Evolutionary conservation across 2,329 filamentous ascomycete genomes (phyloP), one percentile per base, ranked within the genome.

Genomic region (Orbilia brochopaga): DNA sequence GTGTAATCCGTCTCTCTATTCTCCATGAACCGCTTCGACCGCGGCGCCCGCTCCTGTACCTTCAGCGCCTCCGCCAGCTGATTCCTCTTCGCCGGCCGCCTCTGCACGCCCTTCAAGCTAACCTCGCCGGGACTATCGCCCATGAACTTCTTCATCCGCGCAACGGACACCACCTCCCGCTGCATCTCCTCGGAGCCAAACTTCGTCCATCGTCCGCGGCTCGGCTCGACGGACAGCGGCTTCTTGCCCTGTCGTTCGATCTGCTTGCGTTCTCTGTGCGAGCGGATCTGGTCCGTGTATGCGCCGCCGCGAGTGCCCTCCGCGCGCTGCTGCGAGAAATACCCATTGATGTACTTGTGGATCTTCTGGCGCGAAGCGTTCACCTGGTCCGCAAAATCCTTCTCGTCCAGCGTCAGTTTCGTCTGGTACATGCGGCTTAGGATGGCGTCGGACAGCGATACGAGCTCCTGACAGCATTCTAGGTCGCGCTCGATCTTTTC

Each of bases 291-390:
- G 0, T 44, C 21, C 30, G 27, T 48, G 4, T 64, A 2, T 32
- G 59, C 53, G 5, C 44, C 30, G n/a, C 53, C 59, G 5, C 59
- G 42, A 0, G 53, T 42, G 3, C 40, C 44, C 27, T 35, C 32
- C 2, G 48, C 30, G 30, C 54, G 35, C 13, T 19, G 27, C 21
- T 52, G 58, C n/a, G 53, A 55, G 24, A 55, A 70, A 17, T 70
- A 60, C 66, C 63, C 59, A n/a, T 59, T 64, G 40, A 70, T 60
- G 17, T 64, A 70, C 40, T 57, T 59, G 3, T 70, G 66, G 35
- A 70, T 70, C 59, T 64, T 70, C 30, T 42, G 23, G n/a, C 66
- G 51, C 15, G 59, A 54, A 1, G 35, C 48, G n/a, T 55, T 54
- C n/a, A 70, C 59, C 37, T 58, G 51, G 3, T 70, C 66, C 21